phyloP scores from a whole-genome alignment of 306 rosid genomes.

The Trichosanthes cucumerina region DNA sequence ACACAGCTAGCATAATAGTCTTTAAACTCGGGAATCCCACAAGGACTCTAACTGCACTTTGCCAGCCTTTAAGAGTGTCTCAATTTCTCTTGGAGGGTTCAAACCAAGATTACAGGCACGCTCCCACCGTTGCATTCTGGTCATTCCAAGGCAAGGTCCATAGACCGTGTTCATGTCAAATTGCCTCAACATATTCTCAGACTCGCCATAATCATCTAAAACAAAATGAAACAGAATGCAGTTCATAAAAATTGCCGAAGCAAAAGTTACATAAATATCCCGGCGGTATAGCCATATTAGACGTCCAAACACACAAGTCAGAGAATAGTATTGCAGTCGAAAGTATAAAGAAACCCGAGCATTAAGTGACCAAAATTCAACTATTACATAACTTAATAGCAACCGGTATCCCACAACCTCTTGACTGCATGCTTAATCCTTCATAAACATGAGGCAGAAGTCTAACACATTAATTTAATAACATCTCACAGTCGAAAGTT shows the following conservation, averaged over 20 bases:
- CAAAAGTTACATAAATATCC: neutral
- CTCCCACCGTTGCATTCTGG: constrained; percentile 64
- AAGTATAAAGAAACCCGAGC: neutral
- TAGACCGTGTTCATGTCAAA: constrained; percentile 74
- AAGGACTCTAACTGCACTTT: neutral
- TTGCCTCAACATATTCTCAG: constrained; percentile 48
- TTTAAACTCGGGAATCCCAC: neutral
- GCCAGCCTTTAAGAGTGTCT: neutral
- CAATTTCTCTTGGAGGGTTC: constrained; percentile 6
- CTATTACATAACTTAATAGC: neutral
- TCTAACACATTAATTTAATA: neutral
- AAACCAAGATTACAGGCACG: constrained; percentile 55
- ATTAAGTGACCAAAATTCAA: neutral
- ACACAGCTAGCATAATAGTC: neutral
- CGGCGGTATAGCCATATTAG: neutral
- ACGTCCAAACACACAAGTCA: neutral
- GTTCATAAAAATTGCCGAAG: neutral
- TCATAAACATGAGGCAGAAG: neutral
- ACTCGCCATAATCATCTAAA: constrained; percentile 38
- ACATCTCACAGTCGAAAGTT: neutral
- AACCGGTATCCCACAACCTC: neutral
- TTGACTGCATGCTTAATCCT: neutral
- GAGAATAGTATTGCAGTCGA: neutral
- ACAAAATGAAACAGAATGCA: neutral
- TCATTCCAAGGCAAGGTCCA: constrained; percentile 78